These are phyloP conservation scores for Chlorociboria aeruginascens DNA, from an alignment of 495 filamentous ascomycete genomes.

Conservation along the genomic window DNA sequence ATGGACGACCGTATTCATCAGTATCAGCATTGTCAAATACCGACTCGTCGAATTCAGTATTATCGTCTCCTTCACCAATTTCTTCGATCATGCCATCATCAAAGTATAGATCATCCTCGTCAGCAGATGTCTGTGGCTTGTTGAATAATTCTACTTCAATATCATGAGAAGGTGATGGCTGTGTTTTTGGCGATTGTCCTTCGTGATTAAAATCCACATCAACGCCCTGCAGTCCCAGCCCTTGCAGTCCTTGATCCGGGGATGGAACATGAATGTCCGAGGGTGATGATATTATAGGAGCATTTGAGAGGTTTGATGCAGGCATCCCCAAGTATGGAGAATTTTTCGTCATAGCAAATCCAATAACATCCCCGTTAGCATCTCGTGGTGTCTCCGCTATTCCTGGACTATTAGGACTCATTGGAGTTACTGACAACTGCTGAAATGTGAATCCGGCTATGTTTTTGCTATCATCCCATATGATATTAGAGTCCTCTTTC, in stretches of 20 bases:
- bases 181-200: constrained; percentile 2
- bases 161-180: constrained; percentile 1
- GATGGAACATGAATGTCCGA: constrained; percentile 3
- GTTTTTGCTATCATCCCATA: constrained; percentile 20
- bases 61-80: constrained; percentile 34
- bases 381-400: constrained; percentile 42
- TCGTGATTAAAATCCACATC: constrained; percentile 3
- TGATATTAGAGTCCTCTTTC: constrained; percentile 14
- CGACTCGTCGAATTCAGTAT: constrained; percentile 57
- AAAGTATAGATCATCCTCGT: constrained; percentile 71
- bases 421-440: constrained; percentile 34
- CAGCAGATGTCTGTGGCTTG: constrained; percentile 19
- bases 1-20: constrained; percentile 40
- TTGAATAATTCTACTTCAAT: neutral
- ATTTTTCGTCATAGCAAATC: constrained; percentile 33
- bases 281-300: neutral
- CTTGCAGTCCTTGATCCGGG: constrained; percentile 20
- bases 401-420: constrained; percentile 34
- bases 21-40: constrained; percentile 61
- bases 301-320: neutral
- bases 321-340: constrained; percentile 8
- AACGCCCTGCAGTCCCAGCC: constrained; percentile 22
- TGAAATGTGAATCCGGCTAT: constrained; percentile 38
- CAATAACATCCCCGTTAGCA: constrained; percentile 33
- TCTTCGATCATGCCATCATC: constrained; percentile 61